phyloP scores from a whole-genome alignment of 2,329 filamentous ascomycete species.

The Hortaea sp. region DNA sequence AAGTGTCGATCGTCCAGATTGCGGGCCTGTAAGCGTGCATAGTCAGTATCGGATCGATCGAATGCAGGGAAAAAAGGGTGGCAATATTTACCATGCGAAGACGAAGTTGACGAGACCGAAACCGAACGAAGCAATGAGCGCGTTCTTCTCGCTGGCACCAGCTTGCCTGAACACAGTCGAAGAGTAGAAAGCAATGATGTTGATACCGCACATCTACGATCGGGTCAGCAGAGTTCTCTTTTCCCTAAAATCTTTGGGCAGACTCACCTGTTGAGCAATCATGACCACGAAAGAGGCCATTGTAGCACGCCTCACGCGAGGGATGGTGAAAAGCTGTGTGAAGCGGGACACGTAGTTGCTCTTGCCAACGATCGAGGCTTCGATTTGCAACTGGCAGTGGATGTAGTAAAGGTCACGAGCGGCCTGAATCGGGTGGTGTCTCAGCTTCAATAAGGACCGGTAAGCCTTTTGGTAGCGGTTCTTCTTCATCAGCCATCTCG shows the following conservation, averaged over 20 bases:
- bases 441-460: conserved; percentile 23
- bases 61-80: conserved; percentile 9
- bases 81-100: conserved; percentile 9
- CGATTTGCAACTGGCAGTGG: conserved; percentile 25
- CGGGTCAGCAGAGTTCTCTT: background rate
- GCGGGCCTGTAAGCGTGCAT: conserved; percentile 21
- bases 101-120: conserved; percentile 38
- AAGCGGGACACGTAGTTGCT: conserved; percentile 29
- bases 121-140: conserved; percentile 32
- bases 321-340: conserved; percentile 25
- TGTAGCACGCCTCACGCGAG: conserved; percentile 22
- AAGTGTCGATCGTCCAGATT: conserved; percentile 29
- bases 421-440: conserved; percentile 27
- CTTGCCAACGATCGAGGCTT: conserved; percentile 17
- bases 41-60: conserved; percentile 32
- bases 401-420: conserved; percentile 33
- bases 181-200: conserved; percentile 23
- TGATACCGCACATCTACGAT: conserved; percentile 1
- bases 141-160: conserved; percentile 24
- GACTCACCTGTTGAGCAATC: conserved; percentile 24
- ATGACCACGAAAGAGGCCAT: conserved; percentile 25
- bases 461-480: conserved; percentile 28
- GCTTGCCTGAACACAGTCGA: conserved; percentile 24
- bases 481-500: conserved; percentile 31
- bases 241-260: conserved; percentile 1